Conservation (phyloP, 805 yeast genomes). For the Ogataea trehaloabstinens region DNA sequence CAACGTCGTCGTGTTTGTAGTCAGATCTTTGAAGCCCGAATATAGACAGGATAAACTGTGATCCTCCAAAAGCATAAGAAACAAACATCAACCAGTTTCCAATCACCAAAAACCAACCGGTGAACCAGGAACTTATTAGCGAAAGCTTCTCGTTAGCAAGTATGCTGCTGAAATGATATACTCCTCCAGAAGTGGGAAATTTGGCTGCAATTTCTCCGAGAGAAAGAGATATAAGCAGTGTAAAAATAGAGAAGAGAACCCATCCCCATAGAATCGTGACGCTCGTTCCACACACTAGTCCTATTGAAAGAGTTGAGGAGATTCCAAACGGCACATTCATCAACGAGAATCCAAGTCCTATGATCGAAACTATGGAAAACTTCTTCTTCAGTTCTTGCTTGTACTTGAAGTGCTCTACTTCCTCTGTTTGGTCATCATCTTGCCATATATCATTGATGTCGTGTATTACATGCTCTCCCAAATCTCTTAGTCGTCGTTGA, state of each 20-base stretch:
- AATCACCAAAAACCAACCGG: slow-evolving; percentile 71
- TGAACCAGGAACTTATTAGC: slow-evolving; percentile 66
- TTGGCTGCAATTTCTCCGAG: slow-evolving; percentile 76
- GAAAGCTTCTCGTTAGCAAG: slow-evolving; percentile 58
- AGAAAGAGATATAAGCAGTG: slow-evolving; percentile 64
- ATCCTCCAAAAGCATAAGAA: slow-evolving; percentile 71
- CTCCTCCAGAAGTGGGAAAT: slow-evolving; percentile 74
- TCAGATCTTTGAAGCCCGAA: slow-evolving; percentile 60
- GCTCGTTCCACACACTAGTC: slow-evolving; percentile 74
- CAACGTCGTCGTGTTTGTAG: slow-evolving; percentile 53
- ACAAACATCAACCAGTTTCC: slow-evolving; percentile 81
- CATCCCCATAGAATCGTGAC: slow-evolving; percentile 76
- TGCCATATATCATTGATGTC: slow-evolving; percentile 33
- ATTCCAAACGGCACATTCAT: slow-evolving; percentile 84
- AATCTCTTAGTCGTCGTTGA: slow-evolving; percentile 21
- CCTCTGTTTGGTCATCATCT: slow-evolving; percentile 49
- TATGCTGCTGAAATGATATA: slow-evolving; percentile 75
- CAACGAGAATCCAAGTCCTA: slow-evolving; percentile 75
- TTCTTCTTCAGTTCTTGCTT: slow-evolving; percentile 69
- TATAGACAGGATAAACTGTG: slow-evolving; percentile 67
- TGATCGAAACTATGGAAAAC: slow-evolving; percentile 64
- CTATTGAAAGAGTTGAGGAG: slow-evolving; percentile 69
- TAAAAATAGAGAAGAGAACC: slow-evolving; percentile 60
- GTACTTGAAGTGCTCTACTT: slow-evolving; percentile 69
- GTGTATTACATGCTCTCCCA: slow-evolving; percentile 30